Base-by-base conservation (phyloP, 805 yeast species). In the Brettanomyces naardenensis region DNA sequence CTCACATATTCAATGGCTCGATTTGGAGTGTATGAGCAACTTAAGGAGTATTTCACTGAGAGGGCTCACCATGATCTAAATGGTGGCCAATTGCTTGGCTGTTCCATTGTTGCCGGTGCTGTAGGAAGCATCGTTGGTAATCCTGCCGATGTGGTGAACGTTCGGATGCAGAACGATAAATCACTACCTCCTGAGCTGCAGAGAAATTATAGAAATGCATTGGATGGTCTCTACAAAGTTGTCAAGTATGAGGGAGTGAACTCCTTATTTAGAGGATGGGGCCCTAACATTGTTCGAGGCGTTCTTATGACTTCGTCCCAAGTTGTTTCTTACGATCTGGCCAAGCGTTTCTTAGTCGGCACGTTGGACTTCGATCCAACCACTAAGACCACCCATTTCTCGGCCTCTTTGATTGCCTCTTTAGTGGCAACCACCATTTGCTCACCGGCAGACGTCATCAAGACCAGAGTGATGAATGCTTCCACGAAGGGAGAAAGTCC, bases 361-460 rank as follows among this genome's bases (percentile, higher is more conserved):
- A 47, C 53, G 4, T 38, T 75, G 2, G 56, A 63, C 4, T 58
- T 78, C 60, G 78, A 81, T 51, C 75, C 84, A 30, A 60, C 70
- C 15, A 70, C 78, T 37, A 74, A 76, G 45, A 49, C 77, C 0
- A 85, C 95, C 3, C 95, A 86, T 58, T 85, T 86, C 52, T 56
- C 78, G 25, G 85, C 95, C 0, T 80, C 90, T 4, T 64, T 86
- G 43, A 52, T 81, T 44, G 95, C 95, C 1, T 95, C 95, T 14
- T 62, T 86, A 26, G 86, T 86, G 4, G 95, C 95, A 5, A 86
- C 95, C 0, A 87, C 95, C 0, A 82, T 86, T 15, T 87, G 95
- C 56, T 84, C 95, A 2, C 95, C 95, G 1, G 95, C 89, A 7
- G 95, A 86, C 59, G 95, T 86, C 3, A 78, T 86, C 35, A 87